Conservation (phyloP, 2,329 filamentous ascomycete species). For the Botrytis galanthina region DNA sequence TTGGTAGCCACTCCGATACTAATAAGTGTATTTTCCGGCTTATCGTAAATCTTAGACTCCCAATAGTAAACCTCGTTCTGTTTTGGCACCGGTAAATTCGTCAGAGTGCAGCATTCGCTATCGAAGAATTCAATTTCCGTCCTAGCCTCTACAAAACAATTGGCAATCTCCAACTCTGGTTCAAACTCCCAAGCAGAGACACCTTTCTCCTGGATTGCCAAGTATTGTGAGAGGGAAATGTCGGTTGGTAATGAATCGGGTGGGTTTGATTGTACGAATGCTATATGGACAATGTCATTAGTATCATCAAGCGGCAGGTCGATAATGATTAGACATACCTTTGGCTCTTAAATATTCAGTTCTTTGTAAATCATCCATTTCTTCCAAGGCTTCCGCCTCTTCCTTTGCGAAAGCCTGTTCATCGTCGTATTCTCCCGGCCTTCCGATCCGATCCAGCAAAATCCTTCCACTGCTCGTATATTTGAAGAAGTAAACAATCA, state of each 20-base stretch:
- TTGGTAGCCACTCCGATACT: constrained; percentile 96
- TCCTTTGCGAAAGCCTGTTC: constrained; percentile 92
- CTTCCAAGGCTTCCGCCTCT: constrained; percentile 90
- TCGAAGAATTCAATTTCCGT: constrained; percentile 99
- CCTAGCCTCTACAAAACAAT: constrained; percentile 94
- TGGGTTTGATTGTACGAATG: constrained; percentile 90
- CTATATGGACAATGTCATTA: constrained; percentile 46
- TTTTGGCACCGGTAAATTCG: constrained; percentile 90
- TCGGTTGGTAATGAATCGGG: constrained; percentile 95
- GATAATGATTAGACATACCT: constrained; percentile 55
- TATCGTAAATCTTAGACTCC: constrained; percentile 98
- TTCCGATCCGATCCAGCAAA: constrained; percentile 85
- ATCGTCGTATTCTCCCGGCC: constrained; percentile 95
- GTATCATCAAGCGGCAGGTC: neutral
- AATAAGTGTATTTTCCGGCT: constrained; percentile 82
- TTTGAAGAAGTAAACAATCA: constrained; percentile 88
- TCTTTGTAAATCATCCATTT: constrained; percentile 90
- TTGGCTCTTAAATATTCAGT: constrained; percentile 93
- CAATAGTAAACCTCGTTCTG: constrained; percentile 99
- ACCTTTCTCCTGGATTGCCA: constrained; percentile 98
- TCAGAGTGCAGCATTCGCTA: constrained; percentile 82
- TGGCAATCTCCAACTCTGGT: constrained; percentile 96
- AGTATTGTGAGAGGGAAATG: constrained; percentile 94
- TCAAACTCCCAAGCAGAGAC: constrained; percentile 99
- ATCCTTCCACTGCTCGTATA: constrained; percentile 87